Evolutionary conservation across 352 stramenopile genomes (phyloP).

Genomic region (Aphanomyces stellatus): DNA sequence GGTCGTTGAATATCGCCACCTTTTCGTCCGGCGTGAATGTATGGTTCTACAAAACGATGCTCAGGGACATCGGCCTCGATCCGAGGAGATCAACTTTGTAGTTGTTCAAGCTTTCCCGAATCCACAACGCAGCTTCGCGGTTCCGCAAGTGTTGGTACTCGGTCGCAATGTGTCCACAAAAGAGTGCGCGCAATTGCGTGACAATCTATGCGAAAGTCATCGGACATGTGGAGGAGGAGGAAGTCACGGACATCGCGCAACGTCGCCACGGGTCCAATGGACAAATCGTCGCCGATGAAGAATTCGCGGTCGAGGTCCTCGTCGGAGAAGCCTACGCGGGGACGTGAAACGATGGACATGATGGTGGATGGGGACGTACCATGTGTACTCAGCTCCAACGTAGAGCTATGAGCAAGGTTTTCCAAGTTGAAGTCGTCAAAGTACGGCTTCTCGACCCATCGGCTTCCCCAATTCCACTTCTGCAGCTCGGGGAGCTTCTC

Average conservation of each 20-base stretch:
- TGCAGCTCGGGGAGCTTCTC: slow-evolving; percentile 78
- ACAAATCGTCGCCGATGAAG: slow-evolving; percentile 85
- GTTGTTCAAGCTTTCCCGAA: slow-evolving; percentile 51
- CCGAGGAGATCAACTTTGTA: slow-evolving; percentile 43
- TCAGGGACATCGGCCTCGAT: no score
- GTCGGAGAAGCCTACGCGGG: slow-evolving; percentile 73
- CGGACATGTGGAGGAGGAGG: neutral
- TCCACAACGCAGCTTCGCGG: slow-evolving; percentile 80
- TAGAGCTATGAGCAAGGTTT: slow-evolving; percentile 68
- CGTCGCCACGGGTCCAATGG: slow-evolving; percentile 71
- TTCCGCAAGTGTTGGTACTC: slow-evolving; percentile 99
- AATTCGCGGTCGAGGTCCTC: slow-evolving; percentile 88
- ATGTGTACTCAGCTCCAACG: slow-evolving; percentile 75
- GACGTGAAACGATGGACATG: no score
- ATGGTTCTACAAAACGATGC: slow-evolving; percentile 30
- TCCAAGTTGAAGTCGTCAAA: slow-evolving; percentile 85
- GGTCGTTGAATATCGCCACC: slow-evolving; percentile 89
- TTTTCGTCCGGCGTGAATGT: slow-evolving; percentile 80
- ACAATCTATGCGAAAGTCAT: slow-evolving; percentile 51
- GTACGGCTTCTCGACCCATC: slow-evolving; percentile 77
- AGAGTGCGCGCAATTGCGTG: slow-evolving; percentile 90
- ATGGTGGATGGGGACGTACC: no score
- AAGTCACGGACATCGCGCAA: slow-evolving; percentile 41
- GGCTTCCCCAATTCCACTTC: slow-evolving; percentile 77
- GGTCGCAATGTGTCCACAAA: slow-evolving; percentile 94